phyloP scores from a whole-genome alignment of 192 early-diverging fungal genomes.

The Backusella liffmaniae region DNA sequence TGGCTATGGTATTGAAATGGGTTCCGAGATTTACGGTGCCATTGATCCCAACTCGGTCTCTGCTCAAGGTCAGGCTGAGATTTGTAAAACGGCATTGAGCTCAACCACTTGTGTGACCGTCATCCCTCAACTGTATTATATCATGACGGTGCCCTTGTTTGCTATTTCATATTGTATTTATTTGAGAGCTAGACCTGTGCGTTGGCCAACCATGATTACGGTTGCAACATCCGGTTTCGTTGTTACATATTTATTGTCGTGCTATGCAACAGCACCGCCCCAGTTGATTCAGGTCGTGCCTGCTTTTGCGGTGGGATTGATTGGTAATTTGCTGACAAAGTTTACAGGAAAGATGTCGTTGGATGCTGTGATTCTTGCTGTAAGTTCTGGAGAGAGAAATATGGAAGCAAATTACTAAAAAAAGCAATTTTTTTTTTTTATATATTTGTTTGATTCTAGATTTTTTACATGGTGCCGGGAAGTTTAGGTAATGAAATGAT shows the following conservation, averaged over 20 bases:
- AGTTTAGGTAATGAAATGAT: constrained; percentile 26
- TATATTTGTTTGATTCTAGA: neutral
- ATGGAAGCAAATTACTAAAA: neutral
- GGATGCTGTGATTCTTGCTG: constrained; percentile 78
- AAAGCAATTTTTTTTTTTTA: no score
- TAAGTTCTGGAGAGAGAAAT: constrained; percentile 22
- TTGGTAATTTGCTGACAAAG: constrained; percentile 74
- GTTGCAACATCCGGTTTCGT: constrained; percentile 68
- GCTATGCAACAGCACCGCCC: constrained; percentile 46
- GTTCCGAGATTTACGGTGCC: constrained; percentile 9
- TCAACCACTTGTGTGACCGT: neutral
- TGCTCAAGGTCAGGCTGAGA: neutral
- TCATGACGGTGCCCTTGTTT: constrained; percentile 50
- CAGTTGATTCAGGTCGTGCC: constrained; percentile 69
- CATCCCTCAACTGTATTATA: constrained; percentile 37
- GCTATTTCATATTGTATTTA: constrained; percentile 44
- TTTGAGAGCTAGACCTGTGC: constrained; percentile 50
- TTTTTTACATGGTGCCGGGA: constrained; percentile 29
- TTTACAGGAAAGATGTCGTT: constrained; percentile 71
- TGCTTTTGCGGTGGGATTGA: constrained; percentile 75
- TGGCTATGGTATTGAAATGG: constrained; percentile 73
- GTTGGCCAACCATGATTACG: constrained; percentile 72
- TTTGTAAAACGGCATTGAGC: neutral
- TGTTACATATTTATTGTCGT: constrained; percentile 53
- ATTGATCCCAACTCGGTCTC: neutral